phyloP scores from a whole-genome alignment of 2,329 filamentous ascomycete genomes.

The Zarea fungicola region DNA sequence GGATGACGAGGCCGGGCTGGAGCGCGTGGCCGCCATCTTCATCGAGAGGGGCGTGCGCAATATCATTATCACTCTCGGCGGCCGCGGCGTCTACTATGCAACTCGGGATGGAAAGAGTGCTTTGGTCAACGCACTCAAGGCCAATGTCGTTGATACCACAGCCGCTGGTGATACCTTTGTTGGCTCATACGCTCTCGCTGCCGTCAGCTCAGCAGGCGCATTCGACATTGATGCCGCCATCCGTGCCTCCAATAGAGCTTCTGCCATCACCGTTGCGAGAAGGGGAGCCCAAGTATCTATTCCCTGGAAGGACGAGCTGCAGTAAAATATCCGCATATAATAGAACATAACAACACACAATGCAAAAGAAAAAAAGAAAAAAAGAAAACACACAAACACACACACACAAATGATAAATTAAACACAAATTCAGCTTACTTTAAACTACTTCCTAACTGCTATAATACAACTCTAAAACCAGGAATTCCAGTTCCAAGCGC shows the following conservation, averaged over 20 bases:
- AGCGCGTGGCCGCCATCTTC: constrained; percentile 53
- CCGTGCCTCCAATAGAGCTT: constrained; percentile 47
- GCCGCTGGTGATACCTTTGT: constrained; percentile 94
- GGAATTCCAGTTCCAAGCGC: constrained; percentile 11
- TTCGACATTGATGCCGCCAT: constrained; percentile 54
- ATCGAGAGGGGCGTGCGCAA: constrained; percentile 64
- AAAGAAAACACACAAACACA: constrained; percentile 13
- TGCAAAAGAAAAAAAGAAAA: constrained; percentile 12
- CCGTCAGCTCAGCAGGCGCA: constrained; percentile 44
- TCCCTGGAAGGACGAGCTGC: constrained; percentile 39
- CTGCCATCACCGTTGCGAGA: constrained; percentile 36
- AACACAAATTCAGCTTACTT: constrained; percentile 3
- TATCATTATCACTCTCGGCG: constrained; percentile 79
- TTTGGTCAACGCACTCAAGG: constrained; percentile 60
- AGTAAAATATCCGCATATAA: constrained; percentile 17
- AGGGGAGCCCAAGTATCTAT: constrained; percentile 41
- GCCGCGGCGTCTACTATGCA: constrained; percentile 68
- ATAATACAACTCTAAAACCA: constrained; percentile 13
- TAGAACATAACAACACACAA: neutral
- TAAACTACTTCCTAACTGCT: constrained; percentile 10
- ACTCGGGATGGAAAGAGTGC: constrained; percentile 37
- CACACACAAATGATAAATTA: no score
- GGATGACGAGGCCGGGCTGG: constrained; percentile 39
- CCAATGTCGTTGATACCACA: constrained; percentile 83
- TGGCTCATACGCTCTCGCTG: constrained; percentile 74